Base-by-base conservation (phyloP, 352 stramenopile species). In the Phytophthora fragariae region DNA sequence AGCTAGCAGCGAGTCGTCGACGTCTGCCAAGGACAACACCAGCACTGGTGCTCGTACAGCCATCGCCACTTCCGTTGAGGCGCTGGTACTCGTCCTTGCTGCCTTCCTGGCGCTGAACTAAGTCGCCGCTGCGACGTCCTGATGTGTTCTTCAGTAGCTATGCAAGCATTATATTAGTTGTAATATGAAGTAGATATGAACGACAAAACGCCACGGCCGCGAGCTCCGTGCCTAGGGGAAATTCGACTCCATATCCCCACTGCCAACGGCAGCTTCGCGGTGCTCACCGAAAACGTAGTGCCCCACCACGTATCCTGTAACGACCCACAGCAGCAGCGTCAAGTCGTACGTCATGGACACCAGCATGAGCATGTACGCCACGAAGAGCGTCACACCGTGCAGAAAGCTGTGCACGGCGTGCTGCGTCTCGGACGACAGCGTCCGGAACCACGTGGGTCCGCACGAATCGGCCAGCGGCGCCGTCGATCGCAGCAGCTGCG, bases 361-460 rank as follows among this genome's bases (percentile, higher is more conserved):
- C 21, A 93, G 82, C 86, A 93, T 93, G 31, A 93, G 82, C 85
- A 93, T 82, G 62, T 93, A 93, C 12, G 86, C 86, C 19, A 93
- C 75, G 12, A 89, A 68, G 49, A 92, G 90, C 9, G 83, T 89
- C 10, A 84, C 62, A 14, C 86, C 86, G 58, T 93, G 86, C 8
- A 92, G 62, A 6, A 84, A 44, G 62, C 75, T 82, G 68, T 91
- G 81, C 33, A 88, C 68, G 21, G 73, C 65, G 58, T 91, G 83
- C 69, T 89, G 81, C 31, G 64, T 77, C 65, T 91, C 83, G 2
- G 74, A 62, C 35, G 83, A 79, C 27, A 92, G 61, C 11, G 67
- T 83, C 19, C 84, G 82, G 66, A 93, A 92, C 83, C 81, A 91
- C 53, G 65, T 58, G 0, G 76, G 74, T n/a, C 82, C 82, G 35